These are phyloP conservation scores for Plectranthus barbatus DNA, from an alignment of 257 asterid genomes.

Conservation along the genomic window DNA sequence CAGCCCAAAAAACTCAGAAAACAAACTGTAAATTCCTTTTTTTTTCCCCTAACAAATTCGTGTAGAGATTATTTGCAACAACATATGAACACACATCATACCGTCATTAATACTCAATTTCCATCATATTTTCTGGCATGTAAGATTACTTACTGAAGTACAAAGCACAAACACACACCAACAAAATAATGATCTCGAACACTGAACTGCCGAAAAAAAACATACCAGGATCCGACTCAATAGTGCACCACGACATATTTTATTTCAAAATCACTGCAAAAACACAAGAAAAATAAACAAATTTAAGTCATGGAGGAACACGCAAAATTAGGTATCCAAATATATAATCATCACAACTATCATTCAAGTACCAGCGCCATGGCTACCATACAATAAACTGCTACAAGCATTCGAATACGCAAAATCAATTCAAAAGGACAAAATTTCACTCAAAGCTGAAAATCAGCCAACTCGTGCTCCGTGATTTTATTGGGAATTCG, in stretches of 20 bases:
- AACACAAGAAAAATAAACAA: too few species aligned
- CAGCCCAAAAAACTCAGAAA: neutral
- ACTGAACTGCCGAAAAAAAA: neutral
- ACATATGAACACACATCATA: neutral
- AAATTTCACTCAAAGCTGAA: neutral
- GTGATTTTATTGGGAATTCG: neutral
- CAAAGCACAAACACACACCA: neutral
- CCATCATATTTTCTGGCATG: neutral
- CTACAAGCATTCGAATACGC: neutral
- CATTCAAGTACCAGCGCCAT: neutral
- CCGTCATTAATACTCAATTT: neutral
- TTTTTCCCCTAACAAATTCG: neutral
- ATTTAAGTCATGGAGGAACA: neutral
- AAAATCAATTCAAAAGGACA: neutral
- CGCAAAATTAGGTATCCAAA: slow-evolving; percentile 8
- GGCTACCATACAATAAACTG: neutral
- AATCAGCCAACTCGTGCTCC: slow-evolving; percentile 3
- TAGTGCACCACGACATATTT: slow-evolving; percentile 98
- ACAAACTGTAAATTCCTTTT: neutral
- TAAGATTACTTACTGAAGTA: neutral
- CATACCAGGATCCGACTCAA: slow-evolving; percentile 98
- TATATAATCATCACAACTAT: neutral
- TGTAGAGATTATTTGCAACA: neutral
- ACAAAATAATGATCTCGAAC: neutral
- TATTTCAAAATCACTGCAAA: slow-evolving; percentile 30